A percentile compares a stretch with the other conserved stretches of the same genome.
These are phyloP conservation scores for Aspergillus jensenii DNA, from an alignment of 2,329 filamentous ascomycete species.

Conservation along the genomic window DNA sequence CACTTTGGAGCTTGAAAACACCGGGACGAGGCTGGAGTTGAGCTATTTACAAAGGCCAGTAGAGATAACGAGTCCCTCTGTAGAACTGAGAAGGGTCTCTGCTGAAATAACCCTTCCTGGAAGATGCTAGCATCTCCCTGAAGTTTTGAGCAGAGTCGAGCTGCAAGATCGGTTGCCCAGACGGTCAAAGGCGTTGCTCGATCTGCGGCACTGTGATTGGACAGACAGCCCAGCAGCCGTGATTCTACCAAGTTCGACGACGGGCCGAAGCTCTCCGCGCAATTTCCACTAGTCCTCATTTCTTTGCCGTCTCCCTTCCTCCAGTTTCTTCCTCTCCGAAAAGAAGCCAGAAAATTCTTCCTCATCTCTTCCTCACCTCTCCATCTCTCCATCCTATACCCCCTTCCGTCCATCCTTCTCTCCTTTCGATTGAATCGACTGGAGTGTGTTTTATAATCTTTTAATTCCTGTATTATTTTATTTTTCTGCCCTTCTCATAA, in stretches of 20 bases:
- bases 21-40: neutral
- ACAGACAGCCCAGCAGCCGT: neutral
- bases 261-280: constrained; percentile 36
- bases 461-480: constrained; percentile 38
- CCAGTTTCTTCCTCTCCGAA: constrained; percentile 23
- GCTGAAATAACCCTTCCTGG: neutral
- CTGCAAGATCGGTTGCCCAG: neutral
- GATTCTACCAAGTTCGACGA: constrained; percentile 28
- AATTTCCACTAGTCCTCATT: constrained; percentile 29
- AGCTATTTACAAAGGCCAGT: neutral
- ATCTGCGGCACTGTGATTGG: neutral
- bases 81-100: neutral
- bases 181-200: neutral
- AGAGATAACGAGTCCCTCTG: neutral
- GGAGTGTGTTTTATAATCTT: constrained; percentile 29
- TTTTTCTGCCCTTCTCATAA: constrained; percentile 22
- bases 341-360: constrained; percentile 19
- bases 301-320: constrained; percentile 28
- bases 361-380: constrained; percentile 19
- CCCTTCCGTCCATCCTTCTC: constrained; percentile 18
- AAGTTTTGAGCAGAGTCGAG: neutral
- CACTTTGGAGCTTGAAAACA: neutral
- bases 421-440: constrained; percentile 35
- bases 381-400: constrained; percentile 7
- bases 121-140: neutral